A percentile compares a stretch with the other conserved stretches of the same genome.
Conservation (phyloP, 139 green algal species). For the Chlamydomonas incerta region DNA sequence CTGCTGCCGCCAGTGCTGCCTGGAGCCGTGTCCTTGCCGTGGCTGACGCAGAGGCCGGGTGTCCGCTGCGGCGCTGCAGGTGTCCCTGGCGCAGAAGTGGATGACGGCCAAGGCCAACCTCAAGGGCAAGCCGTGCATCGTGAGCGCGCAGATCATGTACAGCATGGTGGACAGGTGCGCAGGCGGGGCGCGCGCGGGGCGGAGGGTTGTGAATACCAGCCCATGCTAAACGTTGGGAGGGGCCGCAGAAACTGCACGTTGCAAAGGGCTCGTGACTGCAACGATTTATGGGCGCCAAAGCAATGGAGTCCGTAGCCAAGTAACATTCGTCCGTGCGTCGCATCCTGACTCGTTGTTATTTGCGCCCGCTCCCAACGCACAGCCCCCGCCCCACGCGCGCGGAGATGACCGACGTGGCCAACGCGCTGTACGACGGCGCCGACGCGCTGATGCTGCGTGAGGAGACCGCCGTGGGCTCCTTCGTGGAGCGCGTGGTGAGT, state of each 20-base stretch:
- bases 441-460: slow-evolving; percentile 70
- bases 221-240: no score
- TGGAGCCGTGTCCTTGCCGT: no score
- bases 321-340: background rate
- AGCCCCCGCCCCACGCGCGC: slow-evolving; percentile 73
- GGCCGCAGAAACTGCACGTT: no score
- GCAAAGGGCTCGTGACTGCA: background rate
- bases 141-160: slow-evolving; percentile 62
- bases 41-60: no score
- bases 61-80: no score
- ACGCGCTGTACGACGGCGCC: slow-evolving; percentile 76
- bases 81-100: slow-evolving; percentile 67
- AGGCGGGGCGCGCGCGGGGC: no score
- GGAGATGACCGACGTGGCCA: slow-evolving; percentile 87
- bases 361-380: background rate
- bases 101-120: slow-evolving; percentile 66
- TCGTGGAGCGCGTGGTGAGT: slow-evolving; percentile 36
- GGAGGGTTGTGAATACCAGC: no score
- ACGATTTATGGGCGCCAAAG: no score
- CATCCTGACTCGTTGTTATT: background rate
- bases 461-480: slow-evolving; percentile 58
- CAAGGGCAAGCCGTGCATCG: slow-evolving; percentile 53
- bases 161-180: slow-evolving; percentile 43
- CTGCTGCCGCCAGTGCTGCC: no score
- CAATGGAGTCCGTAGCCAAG: no score